phyloP scores from a whole-genome alignment of 306 rosid species.

The Rosa chinensis region DNA sequence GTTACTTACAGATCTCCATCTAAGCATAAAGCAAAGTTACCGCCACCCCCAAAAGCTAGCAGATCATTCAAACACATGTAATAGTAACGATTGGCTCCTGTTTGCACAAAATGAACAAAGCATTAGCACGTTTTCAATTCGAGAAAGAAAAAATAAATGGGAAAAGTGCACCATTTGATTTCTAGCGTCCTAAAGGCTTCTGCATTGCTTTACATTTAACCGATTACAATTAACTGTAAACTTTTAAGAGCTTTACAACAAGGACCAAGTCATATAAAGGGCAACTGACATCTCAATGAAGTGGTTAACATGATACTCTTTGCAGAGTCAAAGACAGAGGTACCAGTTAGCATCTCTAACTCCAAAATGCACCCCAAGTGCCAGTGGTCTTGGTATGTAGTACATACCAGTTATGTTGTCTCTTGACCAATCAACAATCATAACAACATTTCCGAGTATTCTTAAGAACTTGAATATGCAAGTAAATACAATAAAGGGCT shows the following conservation, averaged over 20 bases:
- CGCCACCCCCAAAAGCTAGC: slow-evolving; percentile 94
- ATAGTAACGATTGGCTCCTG: slow-evolving; percentile 87
- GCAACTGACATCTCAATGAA: neutral
- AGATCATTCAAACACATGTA: slow-evolving; percentile 69
- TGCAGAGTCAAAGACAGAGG: neutral
- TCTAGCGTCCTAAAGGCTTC: neutral
- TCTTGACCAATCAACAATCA: neutral
- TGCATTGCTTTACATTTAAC: neutral
- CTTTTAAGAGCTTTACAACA: neutral
- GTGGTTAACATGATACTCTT: no score
- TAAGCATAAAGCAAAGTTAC: slow-evolving; percentile 77
- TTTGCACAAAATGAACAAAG: slow-evolving; percentile 6
- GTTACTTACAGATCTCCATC: slow-evolving; percentile 87
- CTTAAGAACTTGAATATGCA: slow-evolving; percentile 17
- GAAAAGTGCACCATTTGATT: neutral
- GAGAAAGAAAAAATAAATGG: neutral
- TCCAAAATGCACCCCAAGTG: neutral
- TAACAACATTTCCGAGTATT: slow-evolving; percentile 15
- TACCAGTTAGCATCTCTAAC: neutral
- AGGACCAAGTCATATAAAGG: neutral
- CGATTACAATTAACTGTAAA: neutral
- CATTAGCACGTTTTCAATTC: neutral
- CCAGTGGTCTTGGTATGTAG: neutral
- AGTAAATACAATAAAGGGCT: slow-evolving; percentile 28
- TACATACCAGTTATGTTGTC: neutral